phyloP scores from a whole-genome alignment of 192 early-diverging fungal species.

The Backusella psychrophila region DNA sequence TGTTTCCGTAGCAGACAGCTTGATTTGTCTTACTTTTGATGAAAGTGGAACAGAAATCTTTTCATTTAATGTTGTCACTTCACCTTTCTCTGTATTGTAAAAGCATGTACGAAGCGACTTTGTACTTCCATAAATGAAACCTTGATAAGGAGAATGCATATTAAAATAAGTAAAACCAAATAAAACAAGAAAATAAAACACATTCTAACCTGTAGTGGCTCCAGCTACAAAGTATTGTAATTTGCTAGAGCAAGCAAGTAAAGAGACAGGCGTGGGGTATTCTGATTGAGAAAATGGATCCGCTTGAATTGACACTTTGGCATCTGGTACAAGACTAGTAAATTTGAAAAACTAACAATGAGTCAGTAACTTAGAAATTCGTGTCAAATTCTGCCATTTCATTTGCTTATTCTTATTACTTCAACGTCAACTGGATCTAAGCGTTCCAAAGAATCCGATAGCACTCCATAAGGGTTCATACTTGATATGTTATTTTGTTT shows the following conservation, averaged over 20 bases:
- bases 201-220: conserved; percentile 46
- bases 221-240: conserved; percentile 71
- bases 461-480: neutral
- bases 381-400: neutral
- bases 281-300: conserved; percentile 22
- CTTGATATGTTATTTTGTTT: neutral
- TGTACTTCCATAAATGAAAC: conserved; percentile 38
- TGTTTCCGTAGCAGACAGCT: conserved; percentile 44
- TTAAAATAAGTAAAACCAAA: neutral
- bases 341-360: conserved; percentile 25
- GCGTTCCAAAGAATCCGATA: neutral
- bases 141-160: conserved; percentile 19
- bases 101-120: conserved; percentile 35
- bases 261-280: conserved; percentile 45
- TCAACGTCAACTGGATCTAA: conserved; percentile 4
- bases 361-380: neutral
- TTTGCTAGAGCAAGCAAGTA: conserved; percentile 61
- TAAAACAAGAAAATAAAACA: neutral
- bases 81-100: conserved; percentile 25
- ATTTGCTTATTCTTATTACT: conserved; percentile 3
- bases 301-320: conserved; percentile 39
- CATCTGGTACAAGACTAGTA: conserved; percentile 31
- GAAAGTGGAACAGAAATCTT: conserved; percentile 29
- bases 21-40: conserved; percentile 37
- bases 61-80: conserved; percentile 14